These are phyloP conservation scores for Salix brachista DNA, from an alignment of 345 rosid species.

Conservation along the genomic window DNA sequence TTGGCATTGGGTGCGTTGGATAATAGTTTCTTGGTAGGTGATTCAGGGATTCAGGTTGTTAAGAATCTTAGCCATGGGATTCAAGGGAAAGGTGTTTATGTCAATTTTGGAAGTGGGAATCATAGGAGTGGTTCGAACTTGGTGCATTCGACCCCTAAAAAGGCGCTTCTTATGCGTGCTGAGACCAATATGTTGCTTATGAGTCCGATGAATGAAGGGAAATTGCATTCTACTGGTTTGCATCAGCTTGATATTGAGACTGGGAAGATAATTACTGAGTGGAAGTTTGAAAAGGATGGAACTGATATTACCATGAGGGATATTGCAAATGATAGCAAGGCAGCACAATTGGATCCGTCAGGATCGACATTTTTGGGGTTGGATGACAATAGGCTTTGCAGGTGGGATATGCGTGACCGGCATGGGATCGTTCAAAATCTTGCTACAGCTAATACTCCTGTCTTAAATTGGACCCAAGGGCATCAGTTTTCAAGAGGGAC, in stretches of 20 bases:
- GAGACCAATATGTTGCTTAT: slow-evolving; percentile 95
- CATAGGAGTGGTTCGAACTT: slow-evolving; percentile 29
- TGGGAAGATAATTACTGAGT: slow-evolving; percentile 79
- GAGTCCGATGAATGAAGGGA: slow-evolving; percentile 76
- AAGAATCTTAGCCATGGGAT: slow-evolving; percentile 87
- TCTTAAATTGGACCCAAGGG: slow-evolving; percentile 87
- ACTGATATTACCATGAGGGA: slow-evolving; percentile 92
- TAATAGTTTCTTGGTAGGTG: slow-evolving; percentile 90
- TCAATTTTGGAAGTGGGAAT: slow-evolving; percentile 57
- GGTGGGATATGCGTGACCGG: slow-evolving; percentile 99
- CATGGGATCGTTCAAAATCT: slow-evolving; percentile 90
- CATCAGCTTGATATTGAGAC: slow-evolving; percentile 98
- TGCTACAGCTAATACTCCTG: slow-evolving; percentile 59
- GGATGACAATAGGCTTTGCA: slow-evolving; percentile 90
- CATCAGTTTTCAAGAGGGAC: slow-evolving; percentile 99
- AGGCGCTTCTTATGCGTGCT: slow-evolving; percentile 92
- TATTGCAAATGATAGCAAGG: slow-evolving; percentile 85
- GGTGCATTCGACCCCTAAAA: slow-evolving; percentile 65
- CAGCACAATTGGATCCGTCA: slow-evolving; percentile 90
- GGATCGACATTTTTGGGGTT: slow-evolving; percentile 92
- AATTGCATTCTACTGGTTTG: slow-evolving; percentile 65
- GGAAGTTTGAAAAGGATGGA: slow-evolving; percentile 97
- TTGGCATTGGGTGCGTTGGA: slow-evolving; percentile 96
- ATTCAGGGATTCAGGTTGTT: slow-evolving; percentile 88
- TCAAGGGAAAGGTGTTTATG: slow-evolving; percentile 91